These are phyloP conservation scores for Paramarasmius palmivorus DNA, from an alignment of 1,284 basidiomycete species.

Conservation along the genomic window DNA sequence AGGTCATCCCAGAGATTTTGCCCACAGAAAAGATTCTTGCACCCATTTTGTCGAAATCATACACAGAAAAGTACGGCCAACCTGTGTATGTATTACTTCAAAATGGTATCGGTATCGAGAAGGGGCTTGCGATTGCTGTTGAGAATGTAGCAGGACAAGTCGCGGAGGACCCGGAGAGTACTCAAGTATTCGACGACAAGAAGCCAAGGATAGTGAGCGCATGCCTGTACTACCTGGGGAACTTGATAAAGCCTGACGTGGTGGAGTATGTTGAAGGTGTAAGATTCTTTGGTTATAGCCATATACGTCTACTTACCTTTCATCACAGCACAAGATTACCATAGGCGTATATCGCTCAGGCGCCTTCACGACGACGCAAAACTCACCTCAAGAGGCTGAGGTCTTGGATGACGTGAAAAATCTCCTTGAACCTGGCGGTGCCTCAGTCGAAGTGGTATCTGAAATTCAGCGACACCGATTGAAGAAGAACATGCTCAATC, in stretches of 20 bases:
- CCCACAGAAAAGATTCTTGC: slow-evolving; percentile 45
- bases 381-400: slow-evolving; percentile 43
- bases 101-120: slow-evolving; percentile 61
- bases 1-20: slow-evolving; percentile 53
- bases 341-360: slow-evolving; percentile 57
- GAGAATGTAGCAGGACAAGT: slow-evolving; percentile 25
- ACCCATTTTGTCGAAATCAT: slow-evolving; percentile 40
- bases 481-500: slow-evolving; percentile 67
- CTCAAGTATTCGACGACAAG: neutral
- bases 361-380: slow-evolving; percentile 38
- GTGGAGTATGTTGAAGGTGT: slow-evolving; percentile 4
- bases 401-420: slow-evolving; percentile 46
- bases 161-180: neutral
- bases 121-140: slow-evolving; percentile 47
- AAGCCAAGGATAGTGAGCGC: neutral
- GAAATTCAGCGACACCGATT: slow-evolving; percentile 66
- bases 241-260: neutral
- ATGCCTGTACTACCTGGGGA: neutral
- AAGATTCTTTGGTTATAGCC: neutral
- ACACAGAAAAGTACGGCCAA: slow-evolving; percentile 33
- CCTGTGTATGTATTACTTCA: slow-evolving; percentile 54
- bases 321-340: neutral
- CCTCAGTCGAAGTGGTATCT: slow-evolving; percentile 46
- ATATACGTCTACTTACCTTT: neutral
- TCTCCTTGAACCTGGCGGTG: slow-evolving; percentile 51